phyloP scores from a whole-genome alignment of 208 protist species.

The Crithidia bombi region DNA sequence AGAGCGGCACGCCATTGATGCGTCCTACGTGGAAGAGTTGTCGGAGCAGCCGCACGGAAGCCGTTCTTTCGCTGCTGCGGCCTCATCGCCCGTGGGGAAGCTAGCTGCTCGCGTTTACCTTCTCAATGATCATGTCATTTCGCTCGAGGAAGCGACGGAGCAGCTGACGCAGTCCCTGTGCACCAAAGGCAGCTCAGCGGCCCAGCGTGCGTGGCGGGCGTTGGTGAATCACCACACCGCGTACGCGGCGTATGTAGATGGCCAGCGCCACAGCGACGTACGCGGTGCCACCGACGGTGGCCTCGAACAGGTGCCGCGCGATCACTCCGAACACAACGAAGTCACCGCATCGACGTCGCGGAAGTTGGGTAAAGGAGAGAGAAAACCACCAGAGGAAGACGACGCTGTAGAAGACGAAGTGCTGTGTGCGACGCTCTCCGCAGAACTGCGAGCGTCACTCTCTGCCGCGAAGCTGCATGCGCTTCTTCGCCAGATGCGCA shows the following conservation, averaged over 20 bases:
- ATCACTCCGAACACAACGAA: too few relatives aligned
- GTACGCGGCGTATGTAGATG: constrained; percentile 35
- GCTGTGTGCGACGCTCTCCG: constrained; percentile 44
- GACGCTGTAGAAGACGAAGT: not conserved
- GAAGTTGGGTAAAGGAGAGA: not conserved
- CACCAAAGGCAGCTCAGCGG: constrained; percentile 16
- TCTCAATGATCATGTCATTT: constrained; percentile 28
- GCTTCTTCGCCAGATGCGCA: constrained; percentile 71
- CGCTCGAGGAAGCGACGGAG: constrained; percentile 38
- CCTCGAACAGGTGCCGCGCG: too few relatives aligned
- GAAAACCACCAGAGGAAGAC: not conserved
- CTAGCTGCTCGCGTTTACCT: constrained; percentile 45
- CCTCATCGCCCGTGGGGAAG: not conserved
- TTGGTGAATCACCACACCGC: constrained; percentile 43
- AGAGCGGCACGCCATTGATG: not conserved
- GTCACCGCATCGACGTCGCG: not conserved
- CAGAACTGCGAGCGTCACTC: constrained; percentile 65
- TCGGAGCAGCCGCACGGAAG: not conserved
- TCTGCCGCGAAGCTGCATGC: constrained; percentile 55
- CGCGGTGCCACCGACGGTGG: not conserved
- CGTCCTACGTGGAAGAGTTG: not conserved
- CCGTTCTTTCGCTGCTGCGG: not conserved
- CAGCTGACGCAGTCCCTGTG: constrained; percentile 25
- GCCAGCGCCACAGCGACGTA: not conserved
- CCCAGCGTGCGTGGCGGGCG: constrained; percentile 35